Conservation (phyloP, 1,139 yeast species). For the Lodderomyces metapsilosis region DNA sequence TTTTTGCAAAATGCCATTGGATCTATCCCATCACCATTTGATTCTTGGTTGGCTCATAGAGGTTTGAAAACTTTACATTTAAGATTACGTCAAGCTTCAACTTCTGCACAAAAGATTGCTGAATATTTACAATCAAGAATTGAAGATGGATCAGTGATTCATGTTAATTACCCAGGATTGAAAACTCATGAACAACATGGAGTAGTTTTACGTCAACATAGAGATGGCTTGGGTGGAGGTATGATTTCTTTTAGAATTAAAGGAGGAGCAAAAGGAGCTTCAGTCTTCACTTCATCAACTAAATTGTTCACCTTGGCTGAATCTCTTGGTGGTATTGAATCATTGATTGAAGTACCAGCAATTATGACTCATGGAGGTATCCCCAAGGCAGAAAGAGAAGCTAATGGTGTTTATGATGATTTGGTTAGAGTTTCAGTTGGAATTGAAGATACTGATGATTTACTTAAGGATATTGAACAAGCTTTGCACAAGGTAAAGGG, state of each 20-base stretch:
- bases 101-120: slow-evolving; percentile 70
- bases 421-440: slow-evolving; percentile 83
- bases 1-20: slow-evolving; percentile 89
- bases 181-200: slow-evolving; percentile 61
- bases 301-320: slow-evolving; percentile 84
- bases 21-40: slow-evolving; percentile 87
- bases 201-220: slow-evolving; percentile 72
- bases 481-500: slow-evolving; percentile 46
- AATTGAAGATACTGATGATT: slow-evolving; percentile 79
- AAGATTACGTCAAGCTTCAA: slow-evolving; percentile 70
- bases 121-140: slow-evolving; percentile 44
- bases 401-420: slow-evolving; percentile 79
- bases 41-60: slow-evolving; percentile 90
- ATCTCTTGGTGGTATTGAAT: slow-evolving; percentile 88
- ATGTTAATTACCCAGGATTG: slow-evolving; percentile 84
- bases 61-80: slow-evolving; percentile 86
- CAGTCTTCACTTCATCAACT: slow-evolving; percentile 70
- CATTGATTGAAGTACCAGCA: slow-evolving; percentile 85
- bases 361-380: slow-evolving; percentile 94
- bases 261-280: slow-evolving; percentile 79
- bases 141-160: slow-evolving; percentile 48
- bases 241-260: slow-evolving; percentile 85
- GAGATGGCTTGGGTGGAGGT: slow-evolving; percentile 88
- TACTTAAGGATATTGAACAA: slow-evolving; percentile 69
- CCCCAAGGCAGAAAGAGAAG: slow-evolving; percentile 76